A percentile compares a stretch with the other conserved stretches of the same genome.
Evolutionary conservation across 1,139 yeast species (phyloP).

Genomic region (Taphrina confusa): DNA sequence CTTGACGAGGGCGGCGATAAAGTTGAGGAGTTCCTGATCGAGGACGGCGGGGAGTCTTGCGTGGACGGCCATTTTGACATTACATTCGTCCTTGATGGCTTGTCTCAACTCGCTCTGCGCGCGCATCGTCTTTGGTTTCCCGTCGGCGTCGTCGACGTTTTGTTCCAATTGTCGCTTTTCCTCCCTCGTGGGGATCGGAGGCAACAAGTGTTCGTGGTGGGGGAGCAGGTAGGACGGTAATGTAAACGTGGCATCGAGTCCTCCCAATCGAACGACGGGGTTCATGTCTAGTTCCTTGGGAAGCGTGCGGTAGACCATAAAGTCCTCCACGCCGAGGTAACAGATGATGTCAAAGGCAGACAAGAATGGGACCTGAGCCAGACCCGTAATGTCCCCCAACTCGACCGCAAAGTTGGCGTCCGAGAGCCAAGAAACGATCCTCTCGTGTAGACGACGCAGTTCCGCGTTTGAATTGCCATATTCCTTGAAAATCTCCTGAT

Average conservation of each 20-base stretch:
- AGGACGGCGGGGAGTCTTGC: slow-evolving; percentile 30
- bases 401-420: slow-evolving; percentile 28
- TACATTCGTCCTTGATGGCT: slow-evolving; percentile 25
- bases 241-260: slow-evolving; percentile 31
- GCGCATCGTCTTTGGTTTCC: slow-evolving; percentile 19
- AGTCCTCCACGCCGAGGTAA: slow-evolving; percentile 25
- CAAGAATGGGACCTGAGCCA: slow-evolving; percentile 24
- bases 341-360: slow-evolving; percentile 28
- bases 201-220: slow-evolving; percentile 33
- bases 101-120: slow-evolving; percentile 9
- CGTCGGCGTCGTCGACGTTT: slow-evolving; percentile 21
- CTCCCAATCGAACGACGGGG: slow-evolving; percentile 24
- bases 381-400: slow-evolving; percentile 5
- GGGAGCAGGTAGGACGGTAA: slow-evolving; percentile 30
- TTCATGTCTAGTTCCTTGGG: slow-evolving; percentile 1
- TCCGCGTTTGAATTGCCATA: slow-evolving; percentile 17
- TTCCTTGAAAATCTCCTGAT: slow-evolving; percentile 26
- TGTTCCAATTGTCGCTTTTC: slow-evolving; percentile 1
- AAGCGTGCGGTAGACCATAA: slow-evolving; percentile 20
- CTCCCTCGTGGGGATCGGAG: slow-evolving; percentile 9
- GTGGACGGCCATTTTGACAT: slow-evolving; percentile 28
- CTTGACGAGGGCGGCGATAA: slow-evolving; percentile 28
- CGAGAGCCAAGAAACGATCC: slow-evolving; percentile 12
- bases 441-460: slow-evolving; percentile 14
- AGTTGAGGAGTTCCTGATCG: slow-evolving; percentile 32